Percentiles rank a stretch among this genome's conserved stretches.
Evolutionary conservation across 441 rosid species (phyloP).

Genomic region (Adansonia madagascariensis): DNA sequence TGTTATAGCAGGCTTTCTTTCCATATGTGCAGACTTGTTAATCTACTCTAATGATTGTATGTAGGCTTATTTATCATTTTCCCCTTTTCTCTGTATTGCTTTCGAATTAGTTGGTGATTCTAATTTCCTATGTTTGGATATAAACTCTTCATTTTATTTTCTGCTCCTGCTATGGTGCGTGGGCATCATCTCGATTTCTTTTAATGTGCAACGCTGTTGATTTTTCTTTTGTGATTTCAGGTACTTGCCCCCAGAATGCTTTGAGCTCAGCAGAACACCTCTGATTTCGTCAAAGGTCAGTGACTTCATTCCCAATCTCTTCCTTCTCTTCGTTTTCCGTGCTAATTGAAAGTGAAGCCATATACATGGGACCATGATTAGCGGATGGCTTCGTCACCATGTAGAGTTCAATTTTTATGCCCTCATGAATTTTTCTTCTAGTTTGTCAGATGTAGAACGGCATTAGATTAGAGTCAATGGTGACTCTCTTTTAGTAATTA

Average conservation of each 20-base stretch:
- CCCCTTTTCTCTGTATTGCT: conserved; percentile 4
- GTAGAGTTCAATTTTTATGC: not conserved
- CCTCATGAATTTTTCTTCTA: not conserved
- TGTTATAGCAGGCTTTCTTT: not conserved
- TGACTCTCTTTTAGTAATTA: too few relatives aligned
- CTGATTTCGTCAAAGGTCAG: conserved; percentile 94
- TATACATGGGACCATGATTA: not conserved
- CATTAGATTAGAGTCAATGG: not conserved
- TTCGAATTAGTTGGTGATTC: conserved; percentile 1
- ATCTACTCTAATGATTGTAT: not conserved
- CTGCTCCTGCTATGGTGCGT: not conserved
- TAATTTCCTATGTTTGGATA: conserved; percentile 11
- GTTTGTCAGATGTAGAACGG: not conserved
- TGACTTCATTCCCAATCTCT: conserved; percentile 13
- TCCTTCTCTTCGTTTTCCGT: not conserved
- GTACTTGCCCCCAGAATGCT: conserved; percentile 99
- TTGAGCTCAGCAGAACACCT: conserved; percentile 90
- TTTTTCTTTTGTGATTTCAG: conserved; percentile 44
- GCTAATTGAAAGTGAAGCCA: not conserved
- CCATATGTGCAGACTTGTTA: not conserved
- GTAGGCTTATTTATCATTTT: not conserved
- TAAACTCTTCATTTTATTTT: not conserved
- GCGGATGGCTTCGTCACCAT: not conserved
- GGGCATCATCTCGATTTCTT: not conserved
- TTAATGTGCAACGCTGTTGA: not conserved